Base-by-base conservation (phyloP, 495 filamentous ascomycete genomes). In the Lophiotrema nucula region DNA sequence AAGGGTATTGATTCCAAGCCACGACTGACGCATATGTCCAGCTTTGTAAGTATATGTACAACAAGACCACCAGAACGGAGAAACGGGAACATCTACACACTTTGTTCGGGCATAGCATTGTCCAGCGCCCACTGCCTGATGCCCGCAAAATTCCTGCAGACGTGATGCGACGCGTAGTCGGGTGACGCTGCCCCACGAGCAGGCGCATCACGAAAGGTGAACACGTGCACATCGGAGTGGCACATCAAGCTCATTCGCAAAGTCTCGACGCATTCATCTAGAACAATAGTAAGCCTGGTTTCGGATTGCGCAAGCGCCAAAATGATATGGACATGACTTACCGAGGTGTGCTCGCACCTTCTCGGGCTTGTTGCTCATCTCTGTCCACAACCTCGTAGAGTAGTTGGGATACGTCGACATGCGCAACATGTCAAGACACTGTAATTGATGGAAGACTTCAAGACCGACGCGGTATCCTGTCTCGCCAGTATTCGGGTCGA, bases 381-480 rank as follows among this genome's bases (percentile, higher is more conserved):
- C 53, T 8, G 31, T 48, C 44, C 74, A 74, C 18, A 74, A 50
- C 15, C 72, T 66, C 18, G 68, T 60, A 59, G 78, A 79, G 56
- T 81, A 75, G 13, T 80, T 74, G 24, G 73, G 75, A 60, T 80
- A 76, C 1, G 76, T 71, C 11, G 75, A 70, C 43, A 79, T 76
- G 12, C 80, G 71, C 3, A 81, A 46, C 19, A 80, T 60, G 58
- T 81, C 79, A 37, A 81, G 66, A 66, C 80, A 82, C 59, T 79
- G 77, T 18, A 82, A 69, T 64, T 82, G 78, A 64, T 82, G 78
- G 67, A 82, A 81, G 1, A 81, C 76, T 47, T 82, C 78, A n/a
- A 82, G 62, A 5, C 75, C 78, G 1, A 78, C 75, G 12, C 79
- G 69, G 56, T 78, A 80, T 0, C 78, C 78, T 45, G 74, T 72